Conservation (phyloP, 2,329 filamentous ascomycete genomes). For the Talaromyces albobiverticillius region DNA sequence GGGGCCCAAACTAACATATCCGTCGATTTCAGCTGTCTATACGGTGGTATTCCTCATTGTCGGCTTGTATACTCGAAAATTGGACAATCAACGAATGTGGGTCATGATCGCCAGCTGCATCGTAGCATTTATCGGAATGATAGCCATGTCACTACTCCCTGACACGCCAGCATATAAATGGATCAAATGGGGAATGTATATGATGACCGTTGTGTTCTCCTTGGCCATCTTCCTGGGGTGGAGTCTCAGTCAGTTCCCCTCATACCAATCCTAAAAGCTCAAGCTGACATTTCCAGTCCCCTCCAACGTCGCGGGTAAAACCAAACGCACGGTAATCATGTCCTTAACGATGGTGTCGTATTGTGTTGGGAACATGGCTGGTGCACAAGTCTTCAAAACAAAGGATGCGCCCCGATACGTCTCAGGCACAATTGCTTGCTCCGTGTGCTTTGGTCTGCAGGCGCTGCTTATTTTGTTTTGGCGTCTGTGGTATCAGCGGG, state of each 20-base stretch:
- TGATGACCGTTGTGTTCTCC: conserved; percentile 31
- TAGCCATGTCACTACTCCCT: conserved; percentile 33
- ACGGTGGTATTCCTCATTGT: neutral
- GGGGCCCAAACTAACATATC: neutral
- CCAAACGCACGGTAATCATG: conserved; percentile 47
- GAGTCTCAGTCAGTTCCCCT: conserved; percentile 23
- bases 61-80: neutral
- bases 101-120: conserved; percentile 13
- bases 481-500: conserved; percentile 40
- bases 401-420: conserved; percentile 46
- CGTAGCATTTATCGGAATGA: conserved; percentile 32
- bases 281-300: conserved; percentile 27
- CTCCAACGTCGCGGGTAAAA: conserved; percentile 47
- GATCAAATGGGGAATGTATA: conserved; percentile 37
- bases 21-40: neutral
- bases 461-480: conserved; percentile 39
- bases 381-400: conserved; percentile 46
- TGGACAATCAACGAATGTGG: neutral
- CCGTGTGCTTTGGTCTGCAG: conserved; percentile 38
- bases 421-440: conserved; percentile 38
- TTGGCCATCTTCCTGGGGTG: conserved; percentile 32
- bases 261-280: neutral
- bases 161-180: conserved; percentile 30
- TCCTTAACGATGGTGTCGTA: conserved; percentile 48
- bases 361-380: conserved; percentile 49